Evolutionary conservation across 2,329 filamentous ascomycete genomes (phyloP).

Genomic region (Colletotrichum melonis): DNA sequence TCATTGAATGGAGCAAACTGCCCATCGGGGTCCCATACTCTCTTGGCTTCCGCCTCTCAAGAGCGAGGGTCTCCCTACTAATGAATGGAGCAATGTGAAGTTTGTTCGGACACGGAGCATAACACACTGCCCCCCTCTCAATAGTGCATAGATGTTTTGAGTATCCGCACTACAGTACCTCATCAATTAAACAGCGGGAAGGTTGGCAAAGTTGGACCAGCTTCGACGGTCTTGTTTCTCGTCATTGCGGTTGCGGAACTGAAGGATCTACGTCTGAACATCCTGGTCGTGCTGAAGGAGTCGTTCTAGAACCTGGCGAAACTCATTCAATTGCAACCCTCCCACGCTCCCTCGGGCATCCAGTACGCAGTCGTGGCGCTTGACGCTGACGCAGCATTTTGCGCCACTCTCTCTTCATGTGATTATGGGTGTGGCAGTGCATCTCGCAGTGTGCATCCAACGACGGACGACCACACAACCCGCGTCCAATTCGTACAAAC

Average conservation of each 20-base stretch:
- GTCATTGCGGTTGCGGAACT: neutral
- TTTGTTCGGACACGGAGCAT: neutral
- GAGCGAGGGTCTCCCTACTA: neutral
- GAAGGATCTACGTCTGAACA: conserved; percentile 1
- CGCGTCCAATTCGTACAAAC: neutral
- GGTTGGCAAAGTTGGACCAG: neutral
- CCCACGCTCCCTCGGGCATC: neutral
- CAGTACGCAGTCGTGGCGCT: neutral
- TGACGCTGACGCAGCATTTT: neutral
- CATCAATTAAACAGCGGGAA: neutral
- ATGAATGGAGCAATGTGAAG: neutral
- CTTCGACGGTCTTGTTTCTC: neutral
- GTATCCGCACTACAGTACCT: neutral
- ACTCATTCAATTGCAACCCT: neutral
- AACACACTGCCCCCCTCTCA: neutral
- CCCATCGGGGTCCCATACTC: neutral
- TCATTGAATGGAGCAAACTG: neutral
- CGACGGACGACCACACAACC: neutral
- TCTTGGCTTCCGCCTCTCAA: neutral
- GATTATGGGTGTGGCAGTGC: neutral
- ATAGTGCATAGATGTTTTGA: no score
- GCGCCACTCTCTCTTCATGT: neutral
- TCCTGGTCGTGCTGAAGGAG: neutral
- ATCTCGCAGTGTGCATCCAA: neutral
- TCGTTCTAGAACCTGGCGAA: neutral